A percentile compares a stretch with the other conserved stretches of the same genome.
Evolutionary conservation across 352 stramenopile genomes (phyloP).

Genomic region (Pythium utonaiense): DNA sequence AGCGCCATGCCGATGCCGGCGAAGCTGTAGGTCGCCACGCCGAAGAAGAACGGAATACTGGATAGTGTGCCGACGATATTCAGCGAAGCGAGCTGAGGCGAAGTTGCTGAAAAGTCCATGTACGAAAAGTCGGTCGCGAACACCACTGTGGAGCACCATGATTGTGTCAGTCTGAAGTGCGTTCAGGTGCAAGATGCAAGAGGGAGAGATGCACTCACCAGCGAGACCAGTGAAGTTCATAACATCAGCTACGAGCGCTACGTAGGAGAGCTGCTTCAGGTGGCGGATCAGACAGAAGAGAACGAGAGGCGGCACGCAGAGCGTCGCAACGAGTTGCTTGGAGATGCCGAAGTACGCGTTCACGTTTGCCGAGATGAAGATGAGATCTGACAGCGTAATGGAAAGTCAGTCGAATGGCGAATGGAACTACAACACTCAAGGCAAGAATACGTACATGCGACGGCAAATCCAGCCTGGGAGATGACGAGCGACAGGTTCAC

Average conservation of each 20-base stretch:
- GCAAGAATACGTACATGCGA: slow-evolving; percentile 34
- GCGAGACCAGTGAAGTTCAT: slow-evolving; percentile 72
- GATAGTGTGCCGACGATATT: slow-evolving; percentile 37
- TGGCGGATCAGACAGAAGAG: slow-evolving; percentile 57
- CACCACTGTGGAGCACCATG: slow-evolving; percentile 27
- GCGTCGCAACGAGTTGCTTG: slow-evolving; percentile 28
- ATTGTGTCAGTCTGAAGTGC: background rate
- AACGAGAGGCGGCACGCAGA: slow-evolving; percentile 36
- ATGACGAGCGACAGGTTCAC: slow-evolving; percentile 67
- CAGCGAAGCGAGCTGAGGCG: slow-evolving; percentile 21
- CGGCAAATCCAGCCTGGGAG: slow-evolving; percentile 63
- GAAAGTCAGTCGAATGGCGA: background rate
- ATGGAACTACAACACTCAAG: background rate
- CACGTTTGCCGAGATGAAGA: slow-evolving; percentile 81
- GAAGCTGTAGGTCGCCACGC: slow-evolving; percentile 77
- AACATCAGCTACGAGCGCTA: slow-evolving; percentile 68
- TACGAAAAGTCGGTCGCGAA: slow-evolving; percentile 64
- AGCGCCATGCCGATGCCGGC: slow-evolving; percentile 75
- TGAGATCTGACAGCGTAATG: slow-evolving; percentile 37
- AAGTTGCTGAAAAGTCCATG: slow-evolving; percentile 22
- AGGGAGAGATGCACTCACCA: background rate
- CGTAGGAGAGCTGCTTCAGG: slow-evolving; percentile 67
- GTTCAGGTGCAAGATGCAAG: background rate
- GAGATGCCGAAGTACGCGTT: slow-evolving; percentile 40
- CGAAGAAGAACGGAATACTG: slow-evolving; percentile 69